Base-by-base conservation (phyloP, 441 rosid genomes). In the Mallotus repandus region DNA sequence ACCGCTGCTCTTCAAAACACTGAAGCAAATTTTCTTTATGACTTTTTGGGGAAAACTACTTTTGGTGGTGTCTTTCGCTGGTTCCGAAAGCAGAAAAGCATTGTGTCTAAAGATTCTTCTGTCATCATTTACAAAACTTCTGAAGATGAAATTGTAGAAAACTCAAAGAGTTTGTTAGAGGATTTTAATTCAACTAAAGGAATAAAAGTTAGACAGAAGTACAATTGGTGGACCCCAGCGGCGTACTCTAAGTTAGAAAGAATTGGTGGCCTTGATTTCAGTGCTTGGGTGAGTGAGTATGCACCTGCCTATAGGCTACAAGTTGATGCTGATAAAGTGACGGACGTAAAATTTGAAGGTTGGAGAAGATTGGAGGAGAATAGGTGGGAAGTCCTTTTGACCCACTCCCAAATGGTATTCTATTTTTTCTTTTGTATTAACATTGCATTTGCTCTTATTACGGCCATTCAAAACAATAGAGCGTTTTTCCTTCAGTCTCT, bases 371-470 rank as follows among this genome's bases (percentile, higher is more conserved):
- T 82, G 16, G 72, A 68, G 4, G 86, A 72, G 76, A 84, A 87
- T 85, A 86, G 70, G 81, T 86, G 86, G 89, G 96, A 92, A 84
- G 90, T 89, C 84, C 88, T 89, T 81, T 82, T 94, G 86, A 91
- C 97, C 55, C 97, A 92, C 83, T 86, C 97, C 65, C 98, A 94
- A 83, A 92, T 94, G 98, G 97, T 94, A 89, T 50, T 62, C 32
- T 68, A 67, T 78, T 80, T 70, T 66, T 66, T 72, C 10, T 18
- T 73, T 75, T 52, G 62, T 29, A 29, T 29, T 29, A 29, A 29
- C 32, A 29, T 29, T 29, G 32, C 32, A 49, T 62, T 32, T 50
- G 14, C 52, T 62, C 60, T 71, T n/a, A 18, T 29, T 61, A 14
- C 35, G 16, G 4, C 59, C 35, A 29, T 12, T 16, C 9, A 46